Evolutionary conservation across 2,329 filamentous ascomycete genomes (phyloP).

Genomic region (Colletotrichum kahawae): DNA sequence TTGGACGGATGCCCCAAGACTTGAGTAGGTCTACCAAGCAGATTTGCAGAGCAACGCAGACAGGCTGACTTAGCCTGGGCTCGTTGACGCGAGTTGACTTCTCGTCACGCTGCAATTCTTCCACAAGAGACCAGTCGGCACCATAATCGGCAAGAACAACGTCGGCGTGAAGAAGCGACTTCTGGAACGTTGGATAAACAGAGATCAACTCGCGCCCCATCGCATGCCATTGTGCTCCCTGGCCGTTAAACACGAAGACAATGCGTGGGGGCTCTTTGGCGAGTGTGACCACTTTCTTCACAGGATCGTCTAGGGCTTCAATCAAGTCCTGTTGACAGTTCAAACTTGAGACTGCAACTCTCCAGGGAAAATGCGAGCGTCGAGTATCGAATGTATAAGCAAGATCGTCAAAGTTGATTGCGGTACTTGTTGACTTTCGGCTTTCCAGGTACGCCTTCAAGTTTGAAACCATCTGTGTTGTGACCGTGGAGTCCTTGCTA

Average conservation of each 20-base stretch:
- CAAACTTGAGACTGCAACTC: conserved; percentile 22
- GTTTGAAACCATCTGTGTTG: not conserved
- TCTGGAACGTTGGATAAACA: conserved; percentile 21
- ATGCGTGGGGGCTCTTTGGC: conserved; percentile 13
- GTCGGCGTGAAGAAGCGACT: conserved; percentile 12
- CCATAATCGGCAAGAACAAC: not conserved
- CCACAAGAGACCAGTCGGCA: conserved; percentile 33
- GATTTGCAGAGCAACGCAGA: conserved; percentile 52
- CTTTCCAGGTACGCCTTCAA: not conserved
- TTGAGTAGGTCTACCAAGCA: conserved; percentile 47
- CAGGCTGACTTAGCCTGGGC: conserved; percentile 46
- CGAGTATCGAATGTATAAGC: conserved; percentile 24
- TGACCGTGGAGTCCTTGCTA: not conserved
- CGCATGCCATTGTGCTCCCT: conserved; percentile 39
- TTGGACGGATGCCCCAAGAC: conserved; percentile 44
- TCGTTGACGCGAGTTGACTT: conserved; percentile 35
- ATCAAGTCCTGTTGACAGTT: conserved; percentile 11
- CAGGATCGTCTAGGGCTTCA: not conserved
- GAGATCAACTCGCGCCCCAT: conserved; percentile 37
- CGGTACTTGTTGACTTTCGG: not conserved
- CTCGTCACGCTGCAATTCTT: conserved; percentile 37
- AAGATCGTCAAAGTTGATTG: not conserved
- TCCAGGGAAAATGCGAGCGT: conserved; percentile 19
- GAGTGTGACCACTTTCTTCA: conserved; percentile 9
- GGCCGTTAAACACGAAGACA: conserved; percentile 39